Evolutionary conservation across 2,329 filamentous ascomycete genomes (phyloP), one percentile per base, ranked within the genome.

Genomic region (Xenoacremonium recifei): DNA sequence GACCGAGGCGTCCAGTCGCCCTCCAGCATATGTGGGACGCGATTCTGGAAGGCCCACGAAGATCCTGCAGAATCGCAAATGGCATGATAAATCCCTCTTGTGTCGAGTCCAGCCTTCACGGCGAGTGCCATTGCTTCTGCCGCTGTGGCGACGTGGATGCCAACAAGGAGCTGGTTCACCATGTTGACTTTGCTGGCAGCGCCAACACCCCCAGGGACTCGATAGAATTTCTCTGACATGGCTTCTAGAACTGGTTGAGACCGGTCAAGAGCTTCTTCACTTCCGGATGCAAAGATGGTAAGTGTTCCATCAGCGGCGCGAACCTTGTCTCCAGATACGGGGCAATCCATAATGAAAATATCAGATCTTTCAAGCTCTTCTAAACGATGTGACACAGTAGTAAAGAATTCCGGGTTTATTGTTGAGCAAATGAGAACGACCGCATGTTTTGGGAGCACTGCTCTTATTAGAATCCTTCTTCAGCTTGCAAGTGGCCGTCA

Each of bases 231-330:
- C 25, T 69, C 70, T 1, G 79, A 75, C 70, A 85, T 76, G 45
- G 71, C 70, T 30, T 76, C 66, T 1, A 85, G 67, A 4, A 85
- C 59, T 27, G 68, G 70, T n/a, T 71, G 69, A 0, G 75, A 78
- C 27, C 70, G 70, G 33, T 72, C 63, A 3, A 85, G 61, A 3
- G 74, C 74, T 3, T 68, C 67, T 1, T 70, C 64, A 0, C 72
- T 65, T 0, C 74, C 81, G 2, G 77, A 75, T 0, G 79, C 77
- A 67, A 85, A 82, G 46, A 86, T 83, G 11, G 42, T 42, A 19
- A 47, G 25, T 9, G 29, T 46, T 9, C 44, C 44, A 5, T 39
- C 40, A 9, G 40, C 39, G 3, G 37, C 39, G 15, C 45, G 34
- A n/a, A 21, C 30, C 13, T 38, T 36, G 20, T 39, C 43, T 4